Base-by-base conservation (phyloP, 257 asterid genomes). In the Ocimum tenuiflorum region DNA sequence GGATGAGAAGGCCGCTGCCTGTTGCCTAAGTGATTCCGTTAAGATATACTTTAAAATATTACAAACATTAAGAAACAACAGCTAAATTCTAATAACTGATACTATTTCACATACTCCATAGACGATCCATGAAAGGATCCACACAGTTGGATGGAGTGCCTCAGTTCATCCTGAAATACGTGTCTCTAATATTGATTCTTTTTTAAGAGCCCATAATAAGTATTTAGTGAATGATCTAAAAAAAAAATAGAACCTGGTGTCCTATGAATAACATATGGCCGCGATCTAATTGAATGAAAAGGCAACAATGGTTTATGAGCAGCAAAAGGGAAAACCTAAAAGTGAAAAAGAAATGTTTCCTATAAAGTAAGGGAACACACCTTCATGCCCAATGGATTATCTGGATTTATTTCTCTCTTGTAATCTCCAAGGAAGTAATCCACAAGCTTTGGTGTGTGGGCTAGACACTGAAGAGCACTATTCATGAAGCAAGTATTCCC, bases 401-500 rank as follows among this genome's bases (percentile, higher is more conserved):
- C 97, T 51, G 71, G 70, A 76, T 90, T 94, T 73, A 94, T 88
- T 73, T 94, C 95, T 77, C 73, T 83, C 81, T 48, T 85, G 81
- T 84, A 94, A 73, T 94, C 95, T 70, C 96, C 95, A 67, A 94
- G 99, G 81, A 94, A 94, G 88, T 83, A 94, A 82, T 90, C 99
- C 63, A 89, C 95, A 59, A 94, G 87, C 89, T 85, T 88, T 31
- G 97, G 97, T 0, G 97, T 94, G 75, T 90, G 99, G 31, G 87
- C 95, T 68, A 94, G 81, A 75, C 99, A 94, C 78, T 94, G 99
- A 67, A 94, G 79, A 76, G 95, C 80, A 71, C 97, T 94, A 79
- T 94, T 94, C 97, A 94, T 94, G 82, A 92, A 92, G 80, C 97
- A 92, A 61, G 97, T 92, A 75, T 92, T 92, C 62, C 99, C 99